Percentiles rank a stretch among this genome's conserved stretches.
Conservation (phyloP, 2,329 filamentous ascomycete species). For the Davidsoniella australis region DNA sequence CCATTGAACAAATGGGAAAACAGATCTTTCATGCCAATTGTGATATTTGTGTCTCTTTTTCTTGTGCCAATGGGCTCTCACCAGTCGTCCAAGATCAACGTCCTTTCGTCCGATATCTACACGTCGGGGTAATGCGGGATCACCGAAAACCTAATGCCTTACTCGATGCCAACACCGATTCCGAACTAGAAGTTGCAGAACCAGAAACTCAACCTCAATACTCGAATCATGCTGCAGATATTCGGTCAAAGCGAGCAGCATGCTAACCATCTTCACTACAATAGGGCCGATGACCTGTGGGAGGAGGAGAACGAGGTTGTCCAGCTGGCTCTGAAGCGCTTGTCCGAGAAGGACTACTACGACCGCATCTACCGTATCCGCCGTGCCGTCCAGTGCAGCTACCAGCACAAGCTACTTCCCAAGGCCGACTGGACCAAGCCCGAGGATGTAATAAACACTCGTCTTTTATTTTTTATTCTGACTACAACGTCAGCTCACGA, state of each 20-base stretch:
- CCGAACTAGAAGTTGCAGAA: too few relatives aligned
- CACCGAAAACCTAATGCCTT: too few relatives aligned
- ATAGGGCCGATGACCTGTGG: constrained; percentile 84
- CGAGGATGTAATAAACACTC: constrained; percentile 27
- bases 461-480: not conserved
- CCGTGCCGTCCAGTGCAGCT: constrained; percentile 68
- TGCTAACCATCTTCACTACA: constrained; percentile 1
- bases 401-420: constrained; percentile 47
- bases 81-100: too few relatives aligned
- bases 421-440: constrained; percentile 43
- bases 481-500: not conserved
- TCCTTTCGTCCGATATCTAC: too few relatives aligned
- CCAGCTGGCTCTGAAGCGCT: constrained; percentile 75
- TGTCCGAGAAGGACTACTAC: constrained; percentile 78
- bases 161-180: too few relatives aligned
- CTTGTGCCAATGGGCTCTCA: too few relatives aligned
- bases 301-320: constrained; percentile 81
- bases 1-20: too few relatives aligned
- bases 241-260: not conserved
- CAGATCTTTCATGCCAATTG: too few relatives aligned
- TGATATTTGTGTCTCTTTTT: too few relatives aligned
- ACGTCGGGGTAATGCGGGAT: too few relatives aligned
- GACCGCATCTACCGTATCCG: constrained; percentile 96
- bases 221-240: not conserved
- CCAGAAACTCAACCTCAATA: not conserved